Conservation (phyloP, 2,329 filamentous ascomycete genomes). For the Clonostachys byssicola region DNA sequence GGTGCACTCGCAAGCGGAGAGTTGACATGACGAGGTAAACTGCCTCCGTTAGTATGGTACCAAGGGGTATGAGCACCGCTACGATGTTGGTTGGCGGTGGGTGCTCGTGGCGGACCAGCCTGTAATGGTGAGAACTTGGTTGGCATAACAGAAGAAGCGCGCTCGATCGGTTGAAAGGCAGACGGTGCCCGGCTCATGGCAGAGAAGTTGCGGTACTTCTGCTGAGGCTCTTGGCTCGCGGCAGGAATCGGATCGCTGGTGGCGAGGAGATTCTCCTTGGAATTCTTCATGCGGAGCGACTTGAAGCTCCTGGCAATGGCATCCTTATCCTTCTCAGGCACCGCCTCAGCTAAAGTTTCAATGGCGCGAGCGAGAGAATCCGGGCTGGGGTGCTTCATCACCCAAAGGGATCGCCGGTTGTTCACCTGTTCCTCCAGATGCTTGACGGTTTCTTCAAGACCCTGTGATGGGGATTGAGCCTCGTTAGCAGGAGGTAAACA, state of each 20-base stretch:
- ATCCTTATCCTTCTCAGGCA: slow-evolving; percentile 13
- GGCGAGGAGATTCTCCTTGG: no score
- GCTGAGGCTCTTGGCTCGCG: no score
- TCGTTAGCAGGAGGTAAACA: background rate
- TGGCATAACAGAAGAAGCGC: slow-evolving; percentile 11
- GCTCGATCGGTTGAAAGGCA: slow-evolving; percentile 14
- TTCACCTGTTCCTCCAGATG: slow-evolving; percentile 29
- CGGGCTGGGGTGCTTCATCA: slow-evolving; percentile 24
- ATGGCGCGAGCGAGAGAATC: slow-evolving; percentile 21
- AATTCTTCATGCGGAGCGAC: no score
- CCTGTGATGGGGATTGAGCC: slow-evolving; percentile 9
- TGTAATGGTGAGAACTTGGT: slow-evolving; percentile 23
- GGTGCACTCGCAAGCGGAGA: no score
- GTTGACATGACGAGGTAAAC: no score
- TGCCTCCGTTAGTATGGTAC: no score
- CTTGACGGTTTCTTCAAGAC: slow-evolving; percentile 22
- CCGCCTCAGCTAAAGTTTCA: slow-evolving; percentile 20
- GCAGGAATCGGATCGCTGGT: no score
- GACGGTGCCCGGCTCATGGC: slow-evolving; percentile 10
- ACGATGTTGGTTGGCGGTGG: slow-evolving; percentile 7
- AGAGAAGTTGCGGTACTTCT: no score
- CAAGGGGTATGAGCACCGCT: no score
- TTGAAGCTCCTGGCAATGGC: no score
- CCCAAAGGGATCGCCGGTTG: slow-evolving; percentile 25
- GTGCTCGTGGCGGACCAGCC: slow-evolving; percentile 17